Base-by-base conservation (phyloP, 2,329 filamentous ascomycete genomes). In the Penicillium verrucosum region DNA sequence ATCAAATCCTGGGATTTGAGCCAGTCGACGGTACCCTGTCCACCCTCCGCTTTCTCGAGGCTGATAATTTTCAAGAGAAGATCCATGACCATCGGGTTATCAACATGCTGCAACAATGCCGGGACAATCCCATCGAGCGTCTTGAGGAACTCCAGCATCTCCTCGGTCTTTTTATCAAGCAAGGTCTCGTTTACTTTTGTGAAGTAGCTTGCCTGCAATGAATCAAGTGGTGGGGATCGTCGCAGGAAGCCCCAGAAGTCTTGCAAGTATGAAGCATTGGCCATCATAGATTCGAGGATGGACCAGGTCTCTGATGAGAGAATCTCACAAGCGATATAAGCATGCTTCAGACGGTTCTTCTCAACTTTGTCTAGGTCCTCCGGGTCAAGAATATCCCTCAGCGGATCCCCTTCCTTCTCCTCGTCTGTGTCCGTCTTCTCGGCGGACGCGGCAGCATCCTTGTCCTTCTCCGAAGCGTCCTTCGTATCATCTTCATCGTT, bases 41-140 rank as follows among this genome's bases (percentile, higher is more conserved):
- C 93, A 48, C 88, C 90, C 64, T 97, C 93, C 34, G 87, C 89
- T 69, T 95, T 93, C 74, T 99, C 94, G 58, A 99, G 80, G 65
- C 91, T 96, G 69, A 99, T 96, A 58, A 97, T 97, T 76, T 97
- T 97, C 61, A 99, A 81, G 50, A 99, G 78, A 21, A 99, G 80
- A 73, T 99, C 94, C 94, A 99, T 99, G 38, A 99, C 88, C 88
- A 97, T 96, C 0, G 94, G 93, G 66, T 91, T 96, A 73, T 99
- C 94, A 34, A 99, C 91, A 73, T 99, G 94, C 67, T 89, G 88
- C 56, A 99, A 82, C 78, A 99, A 89, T 62, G 92, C 87, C 12
- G 89, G 82, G 23, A 99, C 85, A 40, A 94, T 89, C 51, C 88
- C 85, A 34, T 94, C 89, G 47, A 96, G 78, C 2, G 86, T 88